Conservation (phyloP, 305 asterid species). For the Caryopteris hybrid region DNA sequence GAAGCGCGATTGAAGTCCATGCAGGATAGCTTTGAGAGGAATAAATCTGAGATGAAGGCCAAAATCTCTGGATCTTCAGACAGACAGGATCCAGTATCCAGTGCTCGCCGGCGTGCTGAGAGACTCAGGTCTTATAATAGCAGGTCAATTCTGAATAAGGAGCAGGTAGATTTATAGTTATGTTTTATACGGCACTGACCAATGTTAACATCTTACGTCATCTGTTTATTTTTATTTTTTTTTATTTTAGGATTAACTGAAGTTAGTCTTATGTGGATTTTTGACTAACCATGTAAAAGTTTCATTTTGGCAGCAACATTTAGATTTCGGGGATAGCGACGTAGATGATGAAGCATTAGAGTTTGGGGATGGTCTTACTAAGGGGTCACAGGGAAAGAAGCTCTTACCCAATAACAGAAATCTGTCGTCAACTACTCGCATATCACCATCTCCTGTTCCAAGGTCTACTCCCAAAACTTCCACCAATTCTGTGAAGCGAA, state of each 20-base stretch:
- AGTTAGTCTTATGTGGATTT: conserved; percentile 39
- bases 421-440: conserved; percentile 48
- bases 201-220: conserved; percentile 7
- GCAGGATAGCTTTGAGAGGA: conserved; percentile 85
- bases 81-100: conserved; percentile 41
- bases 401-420: conserved; percentile 41
- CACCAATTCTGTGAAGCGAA: conserved; percentile 53
- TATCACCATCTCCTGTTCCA: conserved; percentile 49
- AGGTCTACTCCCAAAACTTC: conserved; percentile 55
- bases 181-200: conserved; percentile 25
- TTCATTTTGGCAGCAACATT: conserved; percentile 61
- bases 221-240: conserved; percentile 22
- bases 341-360: conserved; percentile 56
- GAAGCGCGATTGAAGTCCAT: conserved; percentile 79
- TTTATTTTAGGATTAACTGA: conserved; percentile 29
- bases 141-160: conserved; percentile 50
- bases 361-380: conserved; percentile 46
- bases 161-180: conserved; percentile 66
- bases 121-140: conserved; percentile 70
- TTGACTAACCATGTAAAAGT: conserved; percentile 51
- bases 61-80: conserved; percentile 57
- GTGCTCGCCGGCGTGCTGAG: conserved; percentile 65
- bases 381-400: conserved; percentile 52
- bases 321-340: conserved; percentile 68
- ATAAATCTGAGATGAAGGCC: conserved; percentile 74